These are phyloP conservation scores for Kalmanozyma brasiliensis DNA, from an alignment of 1,284 basidiomycete species.

Conservation along the genomic window DNA sequence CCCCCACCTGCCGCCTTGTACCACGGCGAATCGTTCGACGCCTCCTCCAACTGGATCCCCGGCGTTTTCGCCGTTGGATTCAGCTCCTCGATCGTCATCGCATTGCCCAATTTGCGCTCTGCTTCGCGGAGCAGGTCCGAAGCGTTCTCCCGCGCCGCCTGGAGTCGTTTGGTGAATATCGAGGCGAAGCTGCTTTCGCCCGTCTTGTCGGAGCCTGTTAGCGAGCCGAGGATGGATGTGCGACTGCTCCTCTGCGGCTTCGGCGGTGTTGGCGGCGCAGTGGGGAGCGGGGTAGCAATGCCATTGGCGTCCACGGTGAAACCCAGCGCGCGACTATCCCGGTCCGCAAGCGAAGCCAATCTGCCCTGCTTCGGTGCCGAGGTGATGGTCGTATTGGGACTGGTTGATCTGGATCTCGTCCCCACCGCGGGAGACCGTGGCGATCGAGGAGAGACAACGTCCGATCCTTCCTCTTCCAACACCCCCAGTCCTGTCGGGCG, in stretches of 20 bases:
- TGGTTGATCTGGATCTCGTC: not conserved
- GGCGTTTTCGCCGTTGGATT: conserved; percentile 13
- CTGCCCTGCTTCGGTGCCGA: not conserved
- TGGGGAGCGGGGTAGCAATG: conserved; percentile 4
- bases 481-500: conserved; percentile 24
- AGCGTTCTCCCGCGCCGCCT: conserved; percentile 29
- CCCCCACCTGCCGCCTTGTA: conserved; percentile 22
- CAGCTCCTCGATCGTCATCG: conserved; percentile 45
- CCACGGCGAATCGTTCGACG: conserved; percentile 19
- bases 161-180: conserved; percentile 33
- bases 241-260: conserved; percentile 11
- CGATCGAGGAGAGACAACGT: conserved; percentile 32
- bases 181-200: conserved; percentile 9
- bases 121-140: conserved; percentile 36
- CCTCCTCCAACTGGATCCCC: conserved; percentile 20
- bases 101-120: conserved; percentile 40
- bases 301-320: conserved; percentile 30
- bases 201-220: conserved; percentile 2
- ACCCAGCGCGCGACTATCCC: conserved; percentile 19
- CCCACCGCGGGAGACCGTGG: conserved; percentile 24
- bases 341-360: conserved; percentile 7
- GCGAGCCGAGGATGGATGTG: conserved; percentile 24
- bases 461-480: conserved; percentile 40
- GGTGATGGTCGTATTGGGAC: conserved; percentile 1
- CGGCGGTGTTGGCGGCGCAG: conserved; percentile 16